Evolutionary conservation across 169 alveolate species (phyloP).

Genomic region (Plasmodium berghei): DNA sequence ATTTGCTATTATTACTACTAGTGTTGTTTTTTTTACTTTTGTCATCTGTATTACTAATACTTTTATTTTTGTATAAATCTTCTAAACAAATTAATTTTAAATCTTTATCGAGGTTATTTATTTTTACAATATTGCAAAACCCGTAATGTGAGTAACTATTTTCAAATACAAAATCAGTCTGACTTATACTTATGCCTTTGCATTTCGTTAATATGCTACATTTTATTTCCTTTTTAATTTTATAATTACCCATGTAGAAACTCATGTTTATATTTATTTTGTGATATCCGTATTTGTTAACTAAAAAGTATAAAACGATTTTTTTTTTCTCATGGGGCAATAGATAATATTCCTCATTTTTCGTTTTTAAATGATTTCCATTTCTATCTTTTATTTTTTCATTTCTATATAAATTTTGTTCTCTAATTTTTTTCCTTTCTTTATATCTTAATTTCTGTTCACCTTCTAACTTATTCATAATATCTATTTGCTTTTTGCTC

Average conservation of each 20-base stretch:
- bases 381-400: neutral
- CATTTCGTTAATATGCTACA: constrained; percentile 28
- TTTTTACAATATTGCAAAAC: constrained; percentile 28
- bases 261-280: constrained; percentile 29
- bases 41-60: no score
- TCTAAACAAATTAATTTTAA: constrained; percentile 27
- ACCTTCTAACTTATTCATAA: neutral
- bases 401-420: neutral
- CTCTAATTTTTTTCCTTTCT: constrained; percentile 6
- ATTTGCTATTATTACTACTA: neutral
- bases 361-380: constrained; percentile 26
- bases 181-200: constrained; percentile 27
- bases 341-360: constrained; percentile 29
- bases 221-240: constrained; percentile 14
- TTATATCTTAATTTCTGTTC: neutral
- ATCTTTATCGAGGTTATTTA: constrained; percentile 51
- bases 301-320: constrained; percentile 47
- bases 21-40: no score
- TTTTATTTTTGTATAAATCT: no score
- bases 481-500: neutral
- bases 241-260: constrained; percentile 74
- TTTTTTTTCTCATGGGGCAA: constrained; percentile 61
- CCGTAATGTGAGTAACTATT: constrained; percentile 60
- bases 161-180: constrained; percentile 12
- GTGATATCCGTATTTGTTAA: constrained; percentile 68